A percentile compares a stretch with the other conserved stretches of the same genome.
Evolutionary conservation across 768 basidiomycete genomes (phyloP).

Genomic region (Lepiota subincarnata): DNA sequence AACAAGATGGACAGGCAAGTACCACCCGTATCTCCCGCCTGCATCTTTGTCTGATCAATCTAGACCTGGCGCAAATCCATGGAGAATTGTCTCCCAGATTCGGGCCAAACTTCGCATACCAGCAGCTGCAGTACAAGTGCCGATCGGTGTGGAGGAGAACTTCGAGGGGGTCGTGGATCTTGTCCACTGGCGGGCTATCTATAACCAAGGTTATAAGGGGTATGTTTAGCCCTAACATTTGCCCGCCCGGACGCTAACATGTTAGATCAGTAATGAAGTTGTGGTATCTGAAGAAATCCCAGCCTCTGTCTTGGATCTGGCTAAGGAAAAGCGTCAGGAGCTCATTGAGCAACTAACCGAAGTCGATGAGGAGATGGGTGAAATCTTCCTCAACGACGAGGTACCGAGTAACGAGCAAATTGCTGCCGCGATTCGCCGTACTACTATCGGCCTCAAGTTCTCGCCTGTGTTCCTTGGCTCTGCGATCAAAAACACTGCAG

Average conservation of each 20-base stretch:
- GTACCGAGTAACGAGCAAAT: constrained; percentile 71
- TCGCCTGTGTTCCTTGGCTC: constrained; percentile 97
- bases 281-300: constrained; percentile 89
- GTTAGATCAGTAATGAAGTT: constrained; percentile 61
- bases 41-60: not conserved
- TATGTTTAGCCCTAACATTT: constrained; percentile 32
- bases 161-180: constrained; percentile 92
- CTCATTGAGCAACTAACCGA: constrained; percentile 95
- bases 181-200: constrained; percentile 90
- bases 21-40: not conserved
- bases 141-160: constrained; percentile 86
- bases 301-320: constrained; percentile 63
- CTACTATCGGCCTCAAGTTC: constrained; percentile 86
- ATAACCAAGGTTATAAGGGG: constrained; percentile 96
- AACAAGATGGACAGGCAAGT: constrained; percentile 96
- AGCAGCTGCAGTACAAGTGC: constrained; percentile 94
- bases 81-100: constrained; percentile 91
- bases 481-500: constrained; percentile 94
- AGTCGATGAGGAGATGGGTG: constrained; percentile 93
- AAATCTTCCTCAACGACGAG: constrained; percentile 84
- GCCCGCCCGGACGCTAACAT: not conserved
- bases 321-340: constrained; percentile 80
- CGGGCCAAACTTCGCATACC: constrained; percentile 86
- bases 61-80: constrained; percentile 96
- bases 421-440: constrained; percentile 79